Base-by-base conservation (phyloP, 148 eudicot genomes). In the Silene conica region DNA sequence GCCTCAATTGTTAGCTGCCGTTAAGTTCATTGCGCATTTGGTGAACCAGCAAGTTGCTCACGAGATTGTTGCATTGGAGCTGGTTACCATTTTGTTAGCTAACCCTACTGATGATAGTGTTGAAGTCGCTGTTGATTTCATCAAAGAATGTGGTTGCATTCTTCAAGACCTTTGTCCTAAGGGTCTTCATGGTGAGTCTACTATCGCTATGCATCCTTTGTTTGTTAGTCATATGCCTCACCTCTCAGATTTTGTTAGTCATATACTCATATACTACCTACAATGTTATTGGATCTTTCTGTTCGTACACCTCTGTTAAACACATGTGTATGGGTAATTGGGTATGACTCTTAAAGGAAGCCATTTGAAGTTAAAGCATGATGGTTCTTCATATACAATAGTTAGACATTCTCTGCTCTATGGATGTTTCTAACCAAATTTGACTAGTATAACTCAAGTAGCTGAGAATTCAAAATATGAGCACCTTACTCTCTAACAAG, bases 91-190 rank as follows among this genome's bases (percentile, higher is more conserved):
- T 59, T 71, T 93, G 73, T 79, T 93, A 79, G 92, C 84, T 38
- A 83, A 91, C 71, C 98, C 97, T 58, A 89, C 95, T 5, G 98
- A 93, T 84, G 98, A 93, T 41, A 91, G 98, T 75, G 98, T 93
- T 57, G 98, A 93, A 83, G 98, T 93, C 5, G 97, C 98, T 43
- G 98, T 89, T 65, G 98, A 96, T 6, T 93, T 93, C 73, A 95
- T 91, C 56, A 93, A 96, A 0, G 92, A 93, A 75, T 91, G 95
- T 63, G 98, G 97, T 31, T 88, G 91, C 43, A 89, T 88, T 67
- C 95, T 93, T 65, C 95, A 93, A 83, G 98, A 93, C 66, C 90
- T 91, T 60, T 82, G 87, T 59, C 92, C 98, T 13, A 77, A 82
- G 71, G 97, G 95, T 23, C 73, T 93, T 74, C 95, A 88, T 82